Conservation (phyloP, 768 basidiomycete genomes). For the Amanita phalloides region DNA sequence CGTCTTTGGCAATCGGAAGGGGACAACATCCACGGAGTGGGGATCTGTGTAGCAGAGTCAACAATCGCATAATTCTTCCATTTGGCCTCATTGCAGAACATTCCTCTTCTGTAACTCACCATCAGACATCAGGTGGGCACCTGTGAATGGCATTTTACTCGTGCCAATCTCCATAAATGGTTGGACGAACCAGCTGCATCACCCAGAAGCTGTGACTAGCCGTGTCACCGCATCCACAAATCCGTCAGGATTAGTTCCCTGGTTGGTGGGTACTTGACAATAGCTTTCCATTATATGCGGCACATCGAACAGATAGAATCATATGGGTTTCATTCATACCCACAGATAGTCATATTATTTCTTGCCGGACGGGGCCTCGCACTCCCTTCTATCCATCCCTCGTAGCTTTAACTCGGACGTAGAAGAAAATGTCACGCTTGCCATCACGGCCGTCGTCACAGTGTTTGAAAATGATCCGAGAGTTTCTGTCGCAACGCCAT, state of each 20-base stretch:
- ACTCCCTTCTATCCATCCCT: background rate
- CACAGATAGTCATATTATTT: conserved; percentile 5
- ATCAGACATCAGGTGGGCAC: background rate
- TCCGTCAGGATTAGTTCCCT: background rate
- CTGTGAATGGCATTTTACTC: background rate
- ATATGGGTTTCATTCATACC: background rate
- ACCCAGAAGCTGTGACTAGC: background rate
- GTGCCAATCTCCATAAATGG: background rate
- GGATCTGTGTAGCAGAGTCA: background rate
- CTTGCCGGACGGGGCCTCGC: background rate
- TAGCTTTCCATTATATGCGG: background rate
- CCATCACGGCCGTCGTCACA: background rate
- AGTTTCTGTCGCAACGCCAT: background rate
- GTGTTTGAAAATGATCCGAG: conserved; percentile 3
- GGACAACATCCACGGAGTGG: conserved; percentile 1
- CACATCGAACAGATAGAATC: background rate
- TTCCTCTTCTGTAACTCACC: background rate
- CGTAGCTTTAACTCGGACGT: conserved; percentile 6
- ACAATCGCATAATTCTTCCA: background rate
- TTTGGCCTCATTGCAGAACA: background rate
- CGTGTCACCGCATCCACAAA: background rate
- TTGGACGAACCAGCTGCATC: background rate
- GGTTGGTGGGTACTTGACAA: background rate
- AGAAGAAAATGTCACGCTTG: conserved; percentile 2
- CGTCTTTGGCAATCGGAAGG: background rate